Conservation (phyloP, 2,329 filamentous ascomycete genomes). For the Blastomyces silverae region DNA sequence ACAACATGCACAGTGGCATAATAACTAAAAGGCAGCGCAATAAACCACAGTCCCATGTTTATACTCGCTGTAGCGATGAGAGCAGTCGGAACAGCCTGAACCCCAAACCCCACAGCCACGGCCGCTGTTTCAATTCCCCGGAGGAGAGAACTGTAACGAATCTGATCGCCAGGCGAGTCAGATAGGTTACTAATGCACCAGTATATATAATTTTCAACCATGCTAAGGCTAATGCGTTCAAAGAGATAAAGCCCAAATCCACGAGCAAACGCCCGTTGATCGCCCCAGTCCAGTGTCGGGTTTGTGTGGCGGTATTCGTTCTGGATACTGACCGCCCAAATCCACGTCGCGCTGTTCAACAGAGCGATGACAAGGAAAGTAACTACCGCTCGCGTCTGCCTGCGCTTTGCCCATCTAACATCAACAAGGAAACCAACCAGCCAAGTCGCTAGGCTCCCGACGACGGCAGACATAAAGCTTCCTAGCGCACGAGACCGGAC, state of each 20-base stretch:
- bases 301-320: constrained; percentile 42
- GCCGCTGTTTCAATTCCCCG: constrained; percentile 28
- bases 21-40: constrained; percentile 41
- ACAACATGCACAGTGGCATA: constrained; percentile 42
- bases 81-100: constrained; percentile 41
- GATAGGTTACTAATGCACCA: constrained; percentile 45
- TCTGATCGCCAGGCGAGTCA: constrained; percentile 41
- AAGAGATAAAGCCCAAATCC: constrained; percentile 43
- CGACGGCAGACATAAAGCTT: constrained; percentile 36
- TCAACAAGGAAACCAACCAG: constrained; percentile 35
- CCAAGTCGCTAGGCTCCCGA: constrained; percentile 38
- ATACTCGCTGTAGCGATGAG: constrained; percentile 32
- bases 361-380: constrained; percentile 40
- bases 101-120: constrained; percentile 36
- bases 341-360: constrained; percentile 43
- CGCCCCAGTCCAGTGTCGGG: constrained; percentile 42
- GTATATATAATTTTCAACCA: constrained; percentile 44
- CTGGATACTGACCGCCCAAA: constrained; percentile 45
- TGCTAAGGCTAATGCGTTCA: constrained; percentile 35
- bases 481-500: constrained; percentile 38
- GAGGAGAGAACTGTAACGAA: constrained; percentile 42
- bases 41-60: constrained; percentile 40
- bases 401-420: constrained; percentile 35
- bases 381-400: constrained; percentile 37
- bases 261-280: constrained; percentile 37